These are phyloP conservation scores for Jamesozyma jinghongensis DNA, from an alignment of 805 yeast species.

Conservation along the genomic window DNA sequence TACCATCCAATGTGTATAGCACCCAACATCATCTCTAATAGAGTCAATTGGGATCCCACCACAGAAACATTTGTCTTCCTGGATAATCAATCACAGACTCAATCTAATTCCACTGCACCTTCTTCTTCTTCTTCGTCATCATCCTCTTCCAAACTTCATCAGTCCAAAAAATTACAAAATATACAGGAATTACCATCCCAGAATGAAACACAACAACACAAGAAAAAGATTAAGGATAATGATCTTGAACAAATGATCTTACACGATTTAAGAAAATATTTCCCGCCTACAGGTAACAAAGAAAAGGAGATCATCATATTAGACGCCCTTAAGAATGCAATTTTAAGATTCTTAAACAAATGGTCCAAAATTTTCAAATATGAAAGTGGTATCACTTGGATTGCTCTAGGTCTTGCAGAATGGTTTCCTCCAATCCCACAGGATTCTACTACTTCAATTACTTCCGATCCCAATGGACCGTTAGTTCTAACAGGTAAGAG, in stretches of 20 bases:
- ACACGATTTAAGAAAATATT: conserved; percentile 54
- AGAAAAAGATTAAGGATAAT: conserved; percentile 7
- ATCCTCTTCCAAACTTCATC: background rate
- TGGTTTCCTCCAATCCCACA: conserved; percentile 74
- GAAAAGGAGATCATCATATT: conserved; percentile 38
- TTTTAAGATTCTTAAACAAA: conserved; percentile 54
- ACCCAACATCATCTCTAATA: conserved; percentile 63
- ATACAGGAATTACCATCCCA: background rate
- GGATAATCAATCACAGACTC: background rate
- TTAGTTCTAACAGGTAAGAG: conserved; percentile 21
- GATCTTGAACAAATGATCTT: conserved; percentile 34
- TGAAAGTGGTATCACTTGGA: conserved; percentile 79
- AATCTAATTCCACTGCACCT: background rate
- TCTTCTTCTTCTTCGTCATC: background rate
- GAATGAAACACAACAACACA: background rate
- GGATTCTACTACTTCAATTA: background rate
- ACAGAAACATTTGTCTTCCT: conserved; percentile 9
- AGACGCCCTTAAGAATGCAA: conserved; percentile 52
- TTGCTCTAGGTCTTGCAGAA: conserved; percentile 79
- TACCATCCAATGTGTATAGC: conserved; percentile 77
- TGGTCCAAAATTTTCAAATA: conserved; percentile 76
- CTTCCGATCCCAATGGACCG: conserved; percentile 17
- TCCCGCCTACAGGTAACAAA: conserved; percentile 23
- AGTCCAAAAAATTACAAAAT: background rate
- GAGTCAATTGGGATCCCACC: conserved; percentile 20